Base-by-base conservation (phyloP, 2,329 filamentous ascomycete genomes). In the Epichloe aotearoae region DNA sequence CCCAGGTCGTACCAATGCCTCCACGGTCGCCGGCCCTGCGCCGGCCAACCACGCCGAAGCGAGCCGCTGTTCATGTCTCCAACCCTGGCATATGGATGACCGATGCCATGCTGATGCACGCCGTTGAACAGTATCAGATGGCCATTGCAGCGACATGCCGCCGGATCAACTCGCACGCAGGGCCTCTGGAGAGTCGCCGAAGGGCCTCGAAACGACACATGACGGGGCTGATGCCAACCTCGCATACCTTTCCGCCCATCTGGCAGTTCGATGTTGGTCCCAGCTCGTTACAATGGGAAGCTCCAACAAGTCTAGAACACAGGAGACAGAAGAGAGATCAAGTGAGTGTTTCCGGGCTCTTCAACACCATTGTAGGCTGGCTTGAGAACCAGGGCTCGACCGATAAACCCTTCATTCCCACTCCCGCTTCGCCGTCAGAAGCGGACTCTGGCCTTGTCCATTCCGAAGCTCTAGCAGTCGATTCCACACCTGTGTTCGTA, bases 151-250 rank as follows among this genome's bases (percentile, higher is more conserved):
- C 52, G 11, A 48, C 58, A 4, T 54, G 55, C 23, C 62, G 69
- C 46, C 57, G 53, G 33, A 54, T 71, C 12, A 69, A 66, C 57
- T 74, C 71, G 26, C 66, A 72, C 6, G 73, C 74, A 0, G 77
- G 77, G 0, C 76, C 77, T 1, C 66, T 81, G 54, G 78, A 81
- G 62, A 73, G 69, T 58, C 71, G 74, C 33, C 74, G 73, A 33
- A 70, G 77, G 6, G 58, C 73, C 19, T 75, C 75, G 37, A 77
- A 70, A 59, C 71, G 77, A 50, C 72, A 70, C 48, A 77, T 80
- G 69, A 75, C 72, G 19, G 75, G 71, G 48, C 61, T 77, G 52
- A 65, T 73, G 50, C 68, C 72, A 26, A 59, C 66, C 8, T 61
- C 69, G 20, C 58, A 60, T 4, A 57, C 64, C 7, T 64, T 63